Conservation (phyloP, 345 rosid species). For the Kernera saxatilis region DNA sequence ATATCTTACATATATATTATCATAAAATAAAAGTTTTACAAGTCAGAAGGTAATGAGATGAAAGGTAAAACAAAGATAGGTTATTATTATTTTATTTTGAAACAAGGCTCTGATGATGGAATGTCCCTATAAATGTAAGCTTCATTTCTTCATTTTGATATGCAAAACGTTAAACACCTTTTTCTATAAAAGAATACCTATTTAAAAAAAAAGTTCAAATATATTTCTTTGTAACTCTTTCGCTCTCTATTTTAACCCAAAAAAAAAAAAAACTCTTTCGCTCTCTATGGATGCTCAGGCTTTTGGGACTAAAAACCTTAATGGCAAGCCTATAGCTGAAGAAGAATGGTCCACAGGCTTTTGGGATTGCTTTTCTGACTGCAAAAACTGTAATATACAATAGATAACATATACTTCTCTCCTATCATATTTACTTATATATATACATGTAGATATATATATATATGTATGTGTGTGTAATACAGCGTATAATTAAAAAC, state of each 20-base stretch:
- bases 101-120: too few species aligned
- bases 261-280: background rate
- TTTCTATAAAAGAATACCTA: too few species aligned
- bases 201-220: too few species aligned
- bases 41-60: too few species aligned
- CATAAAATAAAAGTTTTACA: too few species aligned
- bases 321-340: background rate
- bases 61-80: too few species aligned
- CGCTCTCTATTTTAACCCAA: background rate
- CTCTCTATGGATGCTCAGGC: background rate
- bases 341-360: slow-evolving; percentile 41
- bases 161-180: background rate
- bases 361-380: slow-evolving; percentile 35
- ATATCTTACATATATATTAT: too few species aligned
- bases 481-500: background rate
- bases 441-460: too few species aligned
- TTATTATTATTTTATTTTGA: too few species aligned
- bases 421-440: background rate
- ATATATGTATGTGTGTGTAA: background rate
- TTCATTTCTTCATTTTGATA: background rate
- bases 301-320: too few species aligned
- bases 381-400: slow-evolving; percentile 10
- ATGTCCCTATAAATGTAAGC: too few species aligned
- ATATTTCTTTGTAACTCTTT: background rate
- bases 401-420: background rate